Base-by-base conservation (phyloP, 1,139 yeast genomes). In the Suhomyces yuchorum region DNA sequence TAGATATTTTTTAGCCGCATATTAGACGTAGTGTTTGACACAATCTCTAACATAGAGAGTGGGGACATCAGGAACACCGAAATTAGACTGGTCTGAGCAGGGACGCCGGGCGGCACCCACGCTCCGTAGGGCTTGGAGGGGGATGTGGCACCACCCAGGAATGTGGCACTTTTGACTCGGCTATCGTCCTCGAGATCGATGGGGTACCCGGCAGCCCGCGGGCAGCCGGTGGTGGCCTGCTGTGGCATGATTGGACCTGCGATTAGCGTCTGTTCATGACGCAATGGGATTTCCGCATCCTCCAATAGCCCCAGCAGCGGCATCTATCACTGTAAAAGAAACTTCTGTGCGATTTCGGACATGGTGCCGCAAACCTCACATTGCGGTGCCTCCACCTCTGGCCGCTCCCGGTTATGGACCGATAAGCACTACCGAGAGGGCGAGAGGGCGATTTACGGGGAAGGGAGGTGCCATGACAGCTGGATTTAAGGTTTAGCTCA, bases 1-100 rank as follows among this genome's bases (percentile, higher is more conserved):
- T 9, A 23, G 26, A 23, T 37, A 37, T 37, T 37, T 37, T 37
- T 37, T 37, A 37, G 39, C 39, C 39, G 39, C 26, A 17, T 24
- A 37, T 22, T 14, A 12, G 23, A 22, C 30, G 30, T 37, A 23
- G 28, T 17, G 8, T 20, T 22, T 18, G 23, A 23, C 39, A 15
- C 14, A 22, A 24, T 17, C 23, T 9, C 38, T n/a, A 12, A 4
- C 28, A 34, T 18, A 12, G 12, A n/a, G 8, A 35, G 30, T 11
- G 30, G 30, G 30, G 30, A 12, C 9, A 26, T 12, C 30, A 26
- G 30, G 30, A 26, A 26, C 30, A 11, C 30, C 7, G 23, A 20
- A 20, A 20, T 20, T 20, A 7, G n/a, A n/a, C n/a, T n/a, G n/a
- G n/a, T n/a, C n/a, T n/a, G n/a, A n/a, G n/a, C n/a, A n/a, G n/a